phyloP scores from a whole-genome alignment of 495 filamentous ascomycete genomes.

The Podospora tetraspora region DNA sequence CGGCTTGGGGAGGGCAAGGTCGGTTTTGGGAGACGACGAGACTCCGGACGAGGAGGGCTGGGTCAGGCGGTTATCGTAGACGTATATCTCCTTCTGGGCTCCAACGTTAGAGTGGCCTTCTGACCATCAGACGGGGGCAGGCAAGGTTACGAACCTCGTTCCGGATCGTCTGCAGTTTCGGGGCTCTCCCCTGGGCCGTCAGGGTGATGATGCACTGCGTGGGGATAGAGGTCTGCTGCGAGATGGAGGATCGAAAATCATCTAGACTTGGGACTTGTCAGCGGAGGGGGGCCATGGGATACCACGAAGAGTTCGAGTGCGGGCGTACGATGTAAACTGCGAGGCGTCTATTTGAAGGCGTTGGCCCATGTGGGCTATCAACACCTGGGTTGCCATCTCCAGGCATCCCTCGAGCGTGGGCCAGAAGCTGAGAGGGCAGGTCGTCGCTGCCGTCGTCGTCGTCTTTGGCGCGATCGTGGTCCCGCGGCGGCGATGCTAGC shows the following conservation, averaged over 20 bases:
- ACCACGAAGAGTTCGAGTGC: background rate
- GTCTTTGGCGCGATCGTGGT: background rate
- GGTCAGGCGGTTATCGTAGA: constrained; percentile 72
- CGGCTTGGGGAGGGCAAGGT: constrained; percentile 52
- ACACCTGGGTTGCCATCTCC: constrained; percentile 66
- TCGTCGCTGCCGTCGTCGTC: background rate
- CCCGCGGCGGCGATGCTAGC: background rate
- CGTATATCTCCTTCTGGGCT: constrained; percentile 74
- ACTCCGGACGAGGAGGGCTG: constrained; percentile 39
- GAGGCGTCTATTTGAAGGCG: constrained; percentile 66
- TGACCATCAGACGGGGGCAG: background rate
- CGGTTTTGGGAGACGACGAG: constrained; percentile 39
- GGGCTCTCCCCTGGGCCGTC: constrained; percentile 73
- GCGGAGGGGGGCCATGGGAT: background rate
- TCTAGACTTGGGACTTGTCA: constrained; percentile 31
- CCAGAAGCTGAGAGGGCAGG: background rate
- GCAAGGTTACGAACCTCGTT: constrained; percentile 58
- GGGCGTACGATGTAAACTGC: constrained; percentile 62
- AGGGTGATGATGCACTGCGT: constrained; percentile 71
- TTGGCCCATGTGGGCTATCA: constrained; percentile 84
- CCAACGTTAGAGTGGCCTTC: constrained; percentile 7
- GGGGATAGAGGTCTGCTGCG: constrained; percentile 60
- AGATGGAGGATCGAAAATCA: constrained; percentile 70
- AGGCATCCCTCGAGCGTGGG: constrained; percentile 28
- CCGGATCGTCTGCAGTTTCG: constrained; percentile 67